phyloP scores from a whole-genome alignment of 495 filamentous ascomycete species.

The Astrothelium macrocarpum region DNA sequence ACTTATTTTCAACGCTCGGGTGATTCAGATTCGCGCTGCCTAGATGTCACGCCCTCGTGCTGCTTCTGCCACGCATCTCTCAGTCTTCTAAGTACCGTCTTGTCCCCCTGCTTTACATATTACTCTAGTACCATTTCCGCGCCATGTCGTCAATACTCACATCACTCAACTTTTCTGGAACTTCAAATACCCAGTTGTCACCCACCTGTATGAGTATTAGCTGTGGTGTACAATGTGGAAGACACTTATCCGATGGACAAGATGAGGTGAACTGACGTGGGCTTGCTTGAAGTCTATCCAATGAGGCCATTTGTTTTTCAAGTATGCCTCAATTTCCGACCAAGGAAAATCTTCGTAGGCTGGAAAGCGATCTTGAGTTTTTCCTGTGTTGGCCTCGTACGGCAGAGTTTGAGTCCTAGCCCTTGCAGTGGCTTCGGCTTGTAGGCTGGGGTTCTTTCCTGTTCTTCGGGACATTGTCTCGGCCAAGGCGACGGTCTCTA shows the following conservation, averaged over 20 bases:
- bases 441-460: too few species aligned
- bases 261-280: neutral
- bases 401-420: conserved; percentile 3
- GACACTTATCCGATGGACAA: too few species aligned
- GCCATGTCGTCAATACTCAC: neutral
- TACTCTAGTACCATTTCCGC: neutral
- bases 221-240: neutral
- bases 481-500: too few species aligned
- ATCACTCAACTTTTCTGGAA: neutral
- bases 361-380: conserved; percentile 1
- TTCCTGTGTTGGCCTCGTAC: neutral
- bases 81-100: neutral
- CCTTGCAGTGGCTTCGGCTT: neutral
- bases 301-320: conserved; percentile 2
- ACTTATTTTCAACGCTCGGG: conserved; percentile 8
- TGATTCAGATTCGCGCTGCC: too few species aligned
- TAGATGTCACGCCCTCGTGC: too few species aligned
- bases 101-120: conserved; percentile 1
- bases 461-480: too few species aligned
- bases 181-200: neutral
- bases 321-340: conserved; percentile 8
- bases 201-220: neutral
- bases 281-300: conserved; percentile 7
- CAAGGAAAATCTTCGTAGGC: conserved; percentile 8
- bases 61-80: conserved; percentile 2